phyloP scores from a whole-genome alignment of 2,329 filamentous ascomycete species.

The Venturia carpophila region DNA sequence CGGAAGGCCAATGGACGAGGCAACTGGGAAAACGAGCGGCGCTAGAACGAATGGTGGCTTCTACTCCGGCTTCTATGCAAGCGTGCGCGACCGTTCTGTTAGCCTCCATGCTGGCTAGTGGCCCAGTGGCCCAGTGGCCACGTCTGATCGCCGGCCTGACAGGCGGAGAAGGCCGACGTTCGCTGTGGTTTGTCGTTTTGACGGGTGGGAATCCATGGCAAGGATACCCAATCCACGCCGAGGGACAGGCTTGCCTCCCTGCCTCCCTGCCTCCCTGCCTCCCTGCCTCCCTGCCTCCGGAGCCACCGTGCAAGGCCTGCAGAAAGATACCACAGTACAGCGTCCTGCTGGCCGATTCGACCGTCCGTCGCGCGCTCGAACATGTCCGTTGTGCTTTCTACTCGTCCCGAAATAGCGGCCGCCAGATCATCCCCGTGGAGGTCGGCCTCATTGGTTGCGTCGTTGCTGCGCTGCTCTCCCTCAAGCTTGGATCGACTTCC shows the following conservation, averaged over 20 bases:
- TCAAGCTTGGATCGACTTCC: constrained; percentile 13
- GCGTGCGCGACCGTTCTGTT: constrained; percentile 7
- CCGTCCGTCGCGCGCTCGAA: not conserved
- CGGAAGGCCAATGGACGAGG: not conserved
- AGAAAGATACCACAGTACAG: too few relatives aligned
- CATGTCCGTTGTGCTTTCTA: not conserved
- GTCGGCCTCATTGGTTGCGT: constrained; percentile 10
- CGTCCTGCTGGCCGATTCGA: constrained; percentile 9
- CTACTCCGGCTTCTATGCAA: constrained; percentile 12
- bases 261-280: too few relatives aligned
- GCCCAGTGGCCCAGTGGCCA: too few relatives aligned
- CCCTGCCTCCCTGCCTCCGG: not conserved
- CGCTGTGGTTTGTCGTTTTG: not conserved
- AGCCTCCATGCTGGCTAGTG: not conserved
- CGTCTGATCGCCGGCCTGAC: not conserved
- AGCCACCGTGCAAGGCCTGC: constrained; percentile 8
- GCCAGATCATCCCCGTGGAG: constrained; percentile 4
- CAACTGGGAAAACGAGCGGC: not conserved
- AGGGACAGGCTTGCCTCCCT: not conserved
- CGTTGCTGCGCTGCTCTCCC: constrained; percentile 5
- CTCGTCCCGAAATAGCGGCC: constrained; percentile 14
- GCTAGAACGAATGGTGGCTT: constrained; percentile 1
- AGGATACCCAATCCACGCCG: constrained; percentile 3
- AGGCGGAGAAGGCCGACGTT: not conserved
- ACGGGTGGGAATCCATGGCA: not conserved